Evolutionary conservation across 176 grass and related monocot genomes (phyloP), one percentile per base, ranked within the genome.

Genomic region (Aegilops speltoides): DNA sequence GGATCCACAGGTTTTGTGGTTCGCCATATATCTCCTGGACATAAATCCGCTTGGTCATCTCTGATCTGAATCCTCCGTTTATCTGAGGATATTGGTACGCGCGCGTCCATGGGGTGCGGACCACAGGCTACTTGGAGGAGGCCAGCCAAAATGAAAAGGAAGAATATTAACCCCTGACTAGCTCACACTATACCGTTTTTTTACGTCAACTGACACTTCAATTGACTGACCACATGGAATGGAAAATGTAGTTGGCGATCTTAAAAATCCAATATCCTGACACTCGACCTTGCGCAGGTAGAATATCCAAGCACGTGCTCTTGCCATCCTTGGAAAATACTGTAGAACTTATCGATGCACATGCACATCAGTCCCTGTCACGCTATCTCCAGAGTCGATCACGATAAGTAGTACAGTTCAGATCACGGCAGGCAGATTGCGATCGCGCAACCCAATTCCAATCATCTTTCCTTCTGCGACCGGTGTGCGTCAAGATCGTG

Each of bases 71-170:
- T 7, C 26, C 52, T 38, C 22, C 0, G 15, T 64, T 63, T 45
- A 15, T 2, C 60, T 0, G n/a, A 22, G 24, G 20, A 0, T 13
- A 1, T 65, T 45, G 24, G 1, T 0, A 1, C 37, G n/a, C n/a
- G n/a, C n/a, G 2, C 37, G 8, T 74, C 71, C 23, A 43, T 74
- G 66, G 66, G 3, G 9, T 11, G 3, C 65, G 5, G 32, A 0
- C 32, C 15, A 69, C 17, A 31, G 1, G 65, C 28, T 34, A 68
- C 64, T 3, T 67, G 15, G 65, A 68, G 64, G 64, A 66, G 5
- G 63, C 13, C 5, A 8, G 28, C 64, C 64, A 67, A 17, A 7
- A 6, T 2, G 5, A 28, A 2, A 16, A 32, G 16, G 7, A 68
- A 32, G 7, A 33, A 68, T 19, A 33, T 32, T 68, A 28, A 62